Conservation (phyloP, 192 early-diverging fungal species). For the Backusella tuberculispora region DNA sequence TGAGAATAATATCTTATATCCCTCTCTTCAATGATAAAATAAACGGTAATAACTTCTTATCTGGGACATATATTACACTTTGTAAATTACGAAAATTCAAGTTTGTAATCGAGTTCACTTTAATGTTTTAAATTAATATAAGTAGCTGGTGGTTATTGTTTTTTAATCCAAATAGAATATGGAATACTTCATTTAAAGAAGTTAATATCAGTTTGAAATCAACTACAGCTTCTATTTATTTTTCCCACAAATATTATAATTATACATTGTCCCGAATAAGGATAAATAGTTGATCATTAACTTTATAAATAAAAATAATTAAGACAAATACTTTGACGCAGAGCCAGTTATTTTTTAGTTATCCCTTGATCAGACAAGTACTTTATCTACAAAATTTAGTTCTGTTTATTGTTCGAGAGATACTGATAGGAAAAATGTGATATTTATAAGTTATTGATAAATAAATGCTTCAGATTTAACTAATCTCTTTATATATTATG, state of each 20-base stretch:
- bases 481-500: no score
- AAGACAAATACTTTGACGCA: background rate
- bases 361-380: background rate
- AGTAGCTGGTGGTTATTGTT: no score
- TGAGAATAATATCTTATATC: background rate
- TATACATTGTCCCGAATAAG: constrained; percentile 1
- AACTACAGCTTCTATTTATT: background rate
- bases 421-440: background rate
- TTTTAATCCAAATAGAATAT: no score
- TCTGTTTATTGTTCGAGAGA: background rate
- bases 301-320: background rate
- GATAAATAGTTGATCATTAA: background rate
- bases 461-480: no score
- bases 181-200: background rate
- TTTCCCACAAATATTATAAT: background rate
- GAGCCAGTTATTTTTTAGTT: background rate
- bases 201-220: background rate
- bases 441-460: background rate
- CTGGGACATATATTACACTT: no score
- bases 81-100: no score
- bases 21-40: background rate
- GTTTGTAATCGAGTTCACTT: no score
- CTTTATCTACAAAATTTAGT: background rate
- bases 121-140: no score
- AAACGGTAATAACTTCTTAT: background rate